Percentiles rank a stretch among this genome's conserved stretches.
phyloP scores from a whole-genome alignment of 2,329 filamentous ascomycete genomes.

The Neonectria sp. region DNA sequence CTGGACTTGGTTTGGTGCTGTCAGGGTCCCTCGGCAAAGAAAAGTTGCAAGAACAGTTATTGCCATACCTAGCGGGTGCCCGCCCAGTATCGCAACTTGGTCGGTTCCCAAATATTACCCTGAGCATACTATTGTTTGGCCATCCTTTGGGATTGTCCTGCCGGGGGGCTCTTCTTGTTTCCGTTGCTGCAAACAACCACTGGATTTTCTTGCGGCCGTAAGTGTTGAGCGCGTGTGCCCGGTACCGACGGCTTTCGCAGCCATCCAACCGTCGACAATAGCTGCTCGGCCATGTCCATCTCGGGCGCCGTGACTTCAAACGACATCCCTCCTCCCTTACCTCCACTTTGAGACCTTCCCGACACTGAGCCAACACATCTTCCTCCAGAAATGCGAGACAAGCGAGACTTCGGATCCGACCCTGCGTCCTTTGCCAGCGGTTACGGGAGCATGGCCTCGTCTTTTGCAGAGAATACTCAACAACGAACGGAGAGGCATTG shows the following conservation, averaged over 20 bases:
- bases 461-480: constrained; percentile 53
- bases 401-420: constrained; percentile 49
- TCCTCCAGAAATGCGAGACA: constrained; percentile 50
- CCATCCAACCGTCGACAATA: constrained; percentile 48
- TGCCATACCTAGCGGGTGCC: no score
- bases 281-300: constrained; percentile 60
- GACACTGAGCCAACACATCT: constrained; percentile 52
- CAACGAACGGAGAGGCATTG: constrained; percentile 52
- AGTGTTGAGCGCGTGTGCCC: no score
- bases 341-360: constrained; percentile 60
- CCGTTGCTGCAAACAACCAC: no score
- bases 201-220: no score
- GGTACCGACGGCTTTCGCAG: constrained; percentile 48
- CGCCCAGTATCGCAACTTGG: no score
- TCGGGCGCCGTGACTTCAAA: constrained; percentile 53
- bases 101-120: no score
- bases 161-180: no score
- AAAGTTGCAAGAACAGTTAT: no score
- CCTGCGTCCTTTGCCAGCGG: constrained; percentile 52
- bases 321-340: constrained; percentile 61
- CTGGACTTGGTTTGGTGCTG: no score
- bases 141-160: no score
- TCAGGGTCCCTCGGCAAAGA: no score
- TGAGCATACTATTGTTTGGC: no score
- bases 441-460: constrained; percentile 59